Conservation (phyloP, 2,329 filamentous ascomycete genomes). For the Penicillium verrucosum region DNA sequence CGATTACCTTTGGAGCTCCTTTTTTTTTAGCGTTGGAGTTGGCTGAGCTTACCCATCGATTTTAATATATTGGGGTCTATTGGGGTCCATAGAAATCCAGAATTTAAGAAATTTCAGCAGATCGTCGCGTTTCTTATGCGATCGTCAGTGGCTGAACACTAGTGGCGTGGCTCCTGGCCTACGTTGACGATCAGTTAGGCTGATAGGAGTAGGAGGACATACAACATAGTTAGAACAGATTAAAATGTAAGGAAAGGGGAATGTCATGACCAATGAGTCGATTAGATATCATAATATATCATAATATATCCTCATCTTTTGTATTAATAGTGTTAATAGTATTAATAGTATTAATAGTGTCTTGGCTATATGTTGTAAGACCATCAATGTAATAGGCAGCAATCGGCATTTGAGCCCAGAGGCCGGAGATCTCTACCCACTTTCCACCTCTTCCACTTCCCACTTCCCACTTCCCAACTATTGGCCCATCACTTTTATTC, state of each 20-base stretch:
- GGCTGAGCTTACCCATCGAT: no score
- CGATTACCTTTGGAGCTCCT: not conserved
- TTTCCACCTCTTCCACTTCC: no score
- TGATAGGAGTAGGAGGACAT: not conserved
- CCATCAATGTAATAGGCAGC: not conserved
- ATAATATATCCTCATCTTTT: no score
- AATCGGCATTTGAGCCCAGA: not conserved
- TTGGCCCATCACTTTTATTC: slow-evolving; percentile 11
- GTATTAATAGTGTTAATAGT: no score
- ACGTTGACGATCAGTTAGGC: slow-evolving; percentile 14
- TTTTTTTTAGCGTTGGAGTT: no score
- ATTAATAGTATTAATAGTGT: no score
- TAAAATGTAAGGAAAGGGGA: not conserved
- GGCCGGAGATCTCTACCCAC: not conserved
- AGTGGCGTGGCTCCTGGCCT: slow-evolving; percentile 11
- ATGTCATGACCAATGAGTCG: not conserved
- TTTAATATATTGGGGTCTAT: no score
- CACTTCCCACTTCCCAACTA: no score
- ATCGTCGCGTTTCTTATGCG: slow-evolving; percentile 10
- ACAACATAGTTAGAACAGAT: no score
- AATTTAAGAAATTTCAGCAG: not conserved
- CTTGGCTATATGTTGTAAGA: no score
- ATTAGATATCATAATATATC: no score
- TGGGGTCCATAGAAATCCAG: not conserved
- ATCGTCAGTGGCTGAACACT: slow-evolving; percentile 25